Base-by-base conservation (phyloP, 805 yeast species). In the Candida chilensis region DNA sequence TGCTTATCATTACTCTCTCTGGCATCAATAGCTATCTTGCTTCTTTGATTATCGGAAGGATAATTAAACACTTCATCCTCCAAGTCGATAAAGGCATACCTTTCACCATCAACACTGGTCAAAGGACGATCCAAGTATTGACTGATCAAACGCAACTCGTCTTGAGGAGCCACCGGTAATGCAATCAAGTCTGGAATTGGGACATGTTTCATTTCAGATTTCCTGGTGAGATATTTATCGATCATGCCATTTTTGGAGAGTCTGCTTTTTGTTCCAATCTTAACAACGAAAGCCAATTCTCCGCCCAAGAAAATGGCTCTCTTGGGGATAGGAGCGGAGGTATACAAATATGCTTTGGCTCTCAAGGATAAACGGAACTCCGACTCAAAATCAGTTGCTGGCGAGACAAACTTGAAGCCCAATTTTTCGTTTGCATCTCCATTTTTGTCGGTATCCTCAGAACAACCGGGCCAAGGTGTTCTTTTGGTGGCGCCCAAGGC, bases 291-390 rank as follows among this genome's bases (percentile, higher is more conserved):
- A 0, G 61, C 62, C 22, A 58, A 38, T 29, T 60, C 67, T 32
- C 64, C 63, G 5, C 58, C 57, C 26, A 66, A 40, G 38, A 65
- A 65, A 7, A 65, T 44, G 16, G 66, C 35, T 32, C 50, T 54
- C 24, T 55, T 45, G 1, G 79, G 78, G 4, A 67, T 45, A 6
- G 60, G 56, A 2, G 74, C 71, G 30, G 49, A 56, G 1, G 64
- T 46, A 41, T 60, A 60, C 5, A 67, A 47, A 32, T 61, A 66
- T 1, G 69, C 57, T 38, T 61, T 61, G 3, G 52, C 64, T 37
- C 67, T 49, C 11, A 60, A 38, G 13, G 54, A 48, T 20, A 58
- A 41, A 38, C 67, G 46, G 32, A 50, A 54, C 32, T 51, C 60
- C 4, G 57, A 45, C 36, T 59, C 64, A 18, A 54, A 56, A 9